A percentile compares a stretch with the other conserved stretches of the same genome.
These are phyloP conservation scores for Vaccinium myrtillus DNA, from an alignment of 148 eudicot genomes.

Conservation along the genomic window DNA sequence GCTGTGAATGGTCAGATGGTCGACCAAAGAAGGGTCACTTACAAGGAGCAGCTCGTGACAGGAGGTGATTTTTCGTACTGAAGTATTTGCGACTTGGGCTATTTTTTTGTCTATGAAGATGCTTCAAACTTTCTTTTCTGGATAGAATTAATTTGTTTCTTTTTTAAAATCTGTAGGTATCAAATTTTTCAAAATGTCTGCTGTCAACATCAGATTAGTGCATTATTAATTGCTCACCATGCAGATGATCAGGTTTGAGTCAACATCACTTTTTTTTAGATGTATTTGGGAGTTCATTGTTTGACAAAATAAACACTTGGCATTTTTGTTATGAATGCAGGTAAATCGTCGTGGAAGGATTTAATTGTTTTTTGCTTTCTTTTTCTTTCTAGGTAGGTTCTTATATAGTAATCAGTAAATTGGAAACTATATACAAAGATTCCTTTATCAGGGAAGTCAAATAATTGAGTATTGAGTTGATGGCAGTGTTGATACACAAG, in stretches of 20 bases:
- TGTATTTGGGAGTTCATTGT: neutral
- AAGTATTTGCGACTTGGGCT: neutral
- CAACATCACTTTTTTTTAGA: neutral
- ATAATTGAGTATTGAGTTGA: conserved; percentile 3
- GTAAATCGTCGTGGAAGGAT: neutral
- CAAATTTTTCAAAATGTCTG: conserved; percentile 59
- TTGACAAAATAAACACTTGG: neutral
- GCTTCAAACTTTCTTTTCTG: neutral
- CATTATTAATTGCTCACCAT: conserved; percentile 82
- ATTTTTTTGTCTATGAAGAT: neutral
- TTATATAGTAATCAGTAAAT: neutral
- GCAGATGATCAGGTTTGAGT: conserved; percentile 92
- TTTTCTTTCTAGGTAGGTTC: neutral
- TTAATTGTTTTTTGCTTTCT: neutral
- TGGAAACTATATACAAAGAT: conserved; percentile 4
- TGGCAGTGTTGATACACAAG: neutral
- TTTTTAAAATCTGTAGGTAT: conserved; percentile 48
- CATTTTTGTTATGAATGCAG: neutral
- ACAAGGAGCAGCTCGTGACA: conserved; percentile 91
- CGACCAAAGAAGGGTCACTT: conserved; percentile 77
- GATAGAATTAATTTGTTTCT: neutral
- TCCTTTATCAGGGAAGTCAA: neutral
- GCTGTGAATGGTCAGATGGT: conserved; percentile 78
- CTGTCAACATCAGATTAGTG: conserved; percentile 50
- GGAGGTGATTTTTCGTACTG: conserved; percentile 50